Conservation (phyloP, 352 stramenopile species). For the Hyaloperonospora arabidopsidis region DNA sequence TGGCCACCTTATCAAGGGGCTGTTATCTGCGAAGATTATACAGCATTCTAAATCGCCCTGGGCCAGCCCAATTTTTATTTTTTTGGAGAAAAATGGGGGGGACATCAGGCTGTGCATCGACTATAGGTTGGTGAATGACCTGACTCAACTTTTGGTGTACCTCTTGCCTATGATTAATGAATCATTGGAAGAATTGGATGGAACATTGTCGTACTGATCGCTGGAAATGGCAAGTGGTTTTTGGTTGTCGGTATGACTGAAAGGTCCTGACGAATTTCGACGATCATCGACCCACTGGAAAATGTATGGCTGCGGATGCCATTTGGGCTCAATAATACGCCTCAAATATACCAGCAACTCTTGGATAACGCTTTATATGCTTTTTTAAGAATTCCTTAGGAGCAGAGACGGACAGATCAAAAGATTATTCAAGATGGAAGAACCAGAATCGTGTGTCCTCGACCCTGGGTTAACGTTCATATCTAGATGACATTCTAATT, state of each 20-base stretch:
- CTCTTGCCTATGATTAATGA: neutral
- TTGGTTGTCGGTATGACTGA: neutral
- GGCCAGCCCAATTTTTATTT: neutral
- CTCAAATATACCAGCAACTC: neutral
- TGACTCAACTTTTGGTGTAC: neutral
- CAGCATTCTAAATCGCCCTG: neutral
- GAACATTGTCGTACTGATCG: neutral
- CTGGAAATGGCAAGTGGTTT: neutral
- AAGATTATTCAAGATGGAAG: neutral
- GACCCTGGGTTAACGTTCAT: neutral
- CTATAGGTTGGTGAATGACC: neutral
- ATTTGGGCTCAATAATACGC: neutral
- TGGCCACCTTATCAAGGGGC: neutral
- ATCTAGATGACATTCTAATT: neutral
- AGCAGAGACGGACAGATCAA: neutral
- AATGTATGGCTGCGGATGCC: neutral
- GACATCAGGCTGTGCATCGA: slow-evolving; percentile 1
- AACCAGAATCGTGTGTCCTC: no score
- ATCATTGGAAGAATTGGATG: neutral
- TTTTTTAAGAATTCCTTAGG: neutral
- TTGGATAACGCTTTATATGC: neutral
- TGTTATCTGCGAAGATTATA: neutral
- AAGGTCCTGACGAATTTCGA: neutral
- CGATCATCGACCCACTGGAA: neutral
- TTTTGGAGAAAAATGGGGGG: neutral